Evolutionary conservation across 352 stramenopile species (phyloP).

Genomic region (Phytophthora rubi): DNA sequence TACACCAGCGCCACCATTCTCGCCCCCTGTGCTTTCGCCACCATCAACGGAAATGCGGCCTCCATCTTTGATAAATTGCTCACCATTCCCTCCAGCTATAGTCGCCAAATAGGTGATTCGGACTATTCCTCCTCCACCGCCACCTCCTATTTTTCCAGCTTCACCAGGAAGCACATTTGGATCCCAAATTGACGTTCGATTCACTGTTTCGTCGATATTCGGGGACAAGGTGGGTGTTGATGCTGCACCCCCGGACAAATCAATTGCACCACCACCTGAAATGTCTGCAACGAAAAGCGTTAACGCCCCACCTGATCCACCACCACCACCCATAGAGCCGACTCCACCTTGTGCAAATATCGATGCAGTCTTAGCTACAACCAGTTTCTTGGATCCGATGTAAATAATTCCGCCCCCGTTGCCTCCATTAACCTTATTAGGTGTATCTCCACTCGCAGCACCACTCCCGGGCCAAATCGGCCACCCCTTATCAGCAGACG

Average conservation of each 20-base stretch:
- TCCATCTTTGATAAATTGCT: conserved; percentile 68
- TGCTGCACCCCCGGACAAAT: conserved; percentile 60
- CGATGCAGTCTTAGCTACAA: conserved; percentile 45
- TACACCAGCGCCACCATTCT: conserved; percentile 62
- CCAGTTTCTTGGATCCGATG: conserved; percentile 58
- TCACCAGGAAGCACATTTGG: conserved; percentile 13
- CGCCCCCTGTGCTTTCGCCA: conserved; percentile 59
- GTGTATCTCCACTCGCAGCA: conserved; percentile 55
- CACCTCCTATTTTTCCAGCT: conserved; percentile 53
- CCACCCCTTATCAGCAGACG: conserved; percentile 41
- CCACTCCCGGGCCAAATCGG: conserved; percentile 75
- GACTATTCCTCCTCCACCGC: conserved; percentile 64
- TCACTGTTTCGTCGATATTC: conserved; percentile 12
- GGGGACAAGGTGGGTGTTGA: conserved; percentile 16
- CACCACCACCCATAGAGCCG: conserved; percentile 70
- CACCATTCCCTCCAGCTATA: conserved; percentile 36
- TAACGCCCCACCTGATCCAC: conserved; percentile 73
- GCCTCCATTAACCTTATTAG: conserved; percentile 62
- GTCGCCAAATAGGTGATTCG: conserved; percentile 58
- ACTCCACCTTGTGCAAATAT: conserved; percentile 61
- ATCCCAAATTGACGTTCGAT: conserved; percentile 45
- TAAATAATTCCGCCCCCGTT: conserved; percentile 79
- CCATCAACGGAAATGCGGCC: conserved; percentile 52
- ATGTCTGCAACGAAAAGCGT: conserved; percentile 67
- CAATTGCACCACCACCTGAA: conserved; percentile 59